Evolutionary conservation across 257 asterid species (phyloP), one percentile per base, ranked within the genome.

Genomic region (Solanum virginianum): DNA sequence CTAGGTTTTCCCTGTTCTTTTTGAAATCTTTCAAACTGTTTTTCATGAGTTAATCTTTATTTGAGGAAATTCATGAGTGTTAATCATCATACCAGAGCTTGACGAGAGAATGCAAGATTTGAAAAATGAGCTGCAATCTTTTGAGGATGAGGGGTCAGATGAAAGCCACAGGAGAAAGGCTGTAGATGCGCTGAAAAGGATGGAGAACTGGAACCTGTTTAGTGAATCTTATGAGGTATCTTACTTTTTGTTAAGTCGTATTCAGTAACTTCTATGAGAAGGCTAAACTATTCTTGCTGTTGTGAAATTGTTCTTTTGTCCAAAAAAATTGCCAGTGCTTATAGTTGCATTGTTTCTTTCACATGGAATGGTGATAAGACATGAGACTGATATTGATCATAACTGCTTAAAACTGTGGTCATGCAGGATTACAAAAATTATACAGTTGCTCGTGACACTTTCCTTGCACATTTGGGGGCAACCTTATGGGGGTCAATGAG

Each of bases 151-250:
- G 88, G 96, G 91, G 81, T 29, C 90, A 84, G 99, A 95, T 84
- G 99, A 93, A 90, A 92, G 86, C 82, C 96, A 94, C 85, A 92
- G 87, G 91, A 84, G 71, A 82, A 97, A 93, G 89, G 98, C 99
- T 15, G 53, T 91, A 62, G 98, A 97, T 88, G 99, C 99, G 54
- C 81, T 97, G 90, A 97, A 92, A 89, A 93, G 99, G 89, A 95
- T 97, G 98, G 99, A 97, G 91, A 94, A 87, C 87, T 97, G 99
- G 99, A 97, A 93, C 89, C 91, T 97, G 91, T 97, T 97, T 89
- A 91, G 94, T 86, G 98, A 92, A 84, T 89, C 92, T 39, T 32
- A 88, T n/a, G 98, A 95, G 98, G 98, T 95, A 84, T 81, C 87
- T 87, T 85, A 41, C 43, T 80, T 70, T 85, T 85, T 54, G 14